Evolutionary conservation across 176 grass and related monocot species (phyloP), one percentile per base, ranked within the genome.

Genomic region (Urochloa ruziziensis): DNA sequence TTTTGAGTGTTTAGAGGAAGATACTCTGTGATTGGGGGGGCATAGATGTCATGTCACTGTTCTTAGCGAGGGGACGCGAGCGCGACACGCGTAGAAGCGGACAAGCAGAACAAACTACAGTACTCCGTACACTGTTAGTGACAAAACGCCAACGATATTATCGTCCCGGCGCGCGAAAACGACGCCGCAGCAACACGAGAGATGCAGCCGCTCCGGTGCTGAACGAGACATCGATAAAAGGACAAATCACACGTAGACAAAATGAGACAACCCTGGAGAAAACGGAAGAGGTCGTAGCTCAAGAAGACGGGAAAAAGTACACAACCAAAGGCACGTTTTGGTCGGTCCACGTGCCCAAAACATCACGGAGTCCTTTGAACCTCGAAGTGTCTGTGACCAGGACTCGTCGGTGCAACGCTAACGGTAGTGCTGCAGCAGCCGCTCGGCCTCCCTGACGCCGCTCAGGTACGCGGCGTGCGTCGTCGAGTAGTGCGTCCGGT

Each of bases 391-490:
- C n/a, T n/a, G n/a, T n/a, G n/a, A n/a, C n/a, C n/a, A n/a, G n/a
- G 9, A 17, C 52, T 40, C 52, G 6, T 76, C 53, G 44, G 33
- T 68, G 47, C 62, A 51, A 7, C 33, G 10, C 23, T 53, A 80
- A 19, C 58, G 6, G 54, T 93, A 93, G 62, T 75, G 77, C 14
- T 82, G 77, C 52, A 95, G 88, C 54, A 98, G 79, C 60, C 92
- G 80, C 42, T 94, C 42, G 16, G 95, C 95, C 82, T 98, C 92
- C 68, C 92, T 72, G 16, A 91, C 69, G 58, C 95, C 95, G 52
- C 95, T 98, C 35, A 88, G 74, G 90, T 93, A 95, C 64, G 95
- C 92, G 2, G 90, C 95, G 83, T 98, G 92, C 30, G 90, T 93
- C 19, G 92, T 98, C 16, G 95, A 98, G 66, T 95, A 98, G 67